Evolutionary conservation across 2,329 filamentous ascomycete genomes (phyloP), one percentile per base, ranked within the genome.

Genomic region (Pseudocercospora musae): DNA sequence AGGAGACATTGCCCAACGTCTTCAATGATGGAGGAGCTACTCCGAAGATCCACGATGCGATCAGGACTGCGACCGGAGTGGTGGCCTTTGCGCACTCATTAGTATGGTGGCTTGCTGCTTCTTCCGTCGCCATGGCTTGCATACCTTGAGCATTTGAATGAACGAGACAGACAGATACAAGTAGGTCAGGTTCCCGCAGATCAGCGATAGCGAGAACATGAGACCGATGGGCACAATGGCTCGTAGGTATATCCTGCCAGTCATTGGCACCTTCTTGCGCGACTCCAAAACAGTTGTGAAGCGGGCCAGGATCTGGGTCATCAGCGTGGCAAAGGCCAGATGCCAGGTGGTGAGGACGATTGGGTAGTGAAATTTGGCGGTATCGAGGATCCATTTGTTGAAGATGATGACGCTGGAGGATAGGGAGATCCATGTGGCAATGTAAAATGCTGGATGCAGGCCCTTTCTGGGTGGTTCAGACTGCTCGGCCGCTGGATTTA

Each of bases 331-430:
- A 75, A 98, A 98, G 27, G 87, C 81, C 79, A 98, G 82, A 82
- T 99, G 95, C 88, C 94, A 99, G 83, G 94, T 96, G 73, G 92
- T 96, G 67, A 99, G 85, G 74, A 96, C 87, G 73, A 93, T 89
- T 59, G 89, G 80, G 74, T 79, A 84, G 64, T 78, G 85, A 82
- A 97, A 97, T 67, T 91, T 85, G 66, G 89, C 84, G 42, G 89
- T 93, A 73, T 94, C 88, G 66, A 98, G 85, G 73, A 99, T 92
- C 87, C 91, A 96, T 86, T 99, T 99, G 88, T 99, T 98, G 89
- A 97, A 98, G 66, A 99, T 84, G 77, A 99, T 99, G 75, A 98
- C 92, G 72, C 89, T 91, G 48, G 92, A 96, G 74, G 91, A 96
- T 77, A 97, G 84, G 63, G 88, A 82, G 75, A 99, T 98, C 95